Percentiles rank a stretch among this genome's conserved stretches.
These are phyloP conservation scores for Crinitomyces ghanaensis DNA, from an alignment of 805 yeast species.

Conservation along the genomic window DNA sequence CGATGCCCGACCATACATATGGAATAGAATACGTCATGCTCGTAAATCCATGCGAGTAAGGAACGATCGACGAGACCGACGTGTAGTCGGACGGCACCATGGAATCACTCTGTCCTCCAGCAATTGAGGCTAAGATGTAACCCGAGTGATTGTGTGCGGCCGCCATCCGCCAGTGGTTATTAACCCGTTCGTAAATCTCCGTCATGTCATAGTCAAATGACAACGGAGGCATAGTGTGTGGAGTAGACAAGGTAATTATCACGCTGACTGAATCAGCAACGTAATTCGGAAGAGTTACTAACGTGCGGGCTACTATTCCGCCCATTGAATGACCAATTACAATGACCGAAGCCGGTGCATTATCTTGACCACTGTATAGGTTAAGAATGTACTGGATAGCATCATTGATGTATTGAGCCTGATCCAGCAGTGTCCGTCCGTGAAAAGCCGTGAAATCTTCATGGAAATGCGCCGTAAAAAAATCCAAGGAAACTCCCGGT, in stretches of 20 bases:
- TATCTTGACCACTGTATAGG: constrained; percentile 36
- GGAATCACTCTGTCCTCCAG: constrained; percentile 76
- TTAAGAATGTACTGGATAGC: constrained; percentile 68
- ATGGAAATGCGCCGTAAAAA: constrained; percentile 86
- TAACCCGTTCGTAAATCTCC: constrained; percentile 59
- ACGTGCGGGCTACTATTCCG: constrained; percentile 81
- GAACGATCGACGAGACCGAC: constrained; percentile 56
- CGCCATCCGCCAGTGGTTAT: constrained; percentile 70
- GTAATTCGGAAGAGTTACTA: constrained; percentile 73
- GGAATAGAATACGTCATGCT: constrained; percentile 81
- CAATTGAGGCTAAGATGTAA: constrained; percentile 60
- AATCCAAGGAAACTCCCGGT: constrained; percentile 41
- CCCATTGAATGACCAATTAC: constrained; percentile 95
- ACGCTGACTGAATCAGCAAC: constrained; percentile 63
- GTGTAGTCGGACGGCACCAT: constrained; percentile 88
- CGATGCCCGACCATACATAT: constrained; percentile 85
- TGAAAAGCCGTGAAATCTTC: constrained; percentile 96
- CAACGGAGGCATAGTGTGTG: constrained; percentile 86
- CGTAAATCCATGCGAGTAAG: constrained; percentile 66
- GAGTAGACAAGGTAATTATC: constrained; percentile 76
- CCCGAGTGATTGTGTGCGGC: constrained; percentile 33
- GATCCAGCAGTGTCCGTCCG: constrained; percentile 86
- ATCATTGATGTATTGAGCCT: constrained; percentile 85
- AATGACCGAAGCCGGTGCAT: constrained; percentile 55
- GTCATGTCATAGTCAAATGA: constrained; percentile 86